Evolutionary conservation across 2,329 filamentous ascomycete genomes (phyloP).

Genomic region (Colletotrichum caudatum): DNA sequence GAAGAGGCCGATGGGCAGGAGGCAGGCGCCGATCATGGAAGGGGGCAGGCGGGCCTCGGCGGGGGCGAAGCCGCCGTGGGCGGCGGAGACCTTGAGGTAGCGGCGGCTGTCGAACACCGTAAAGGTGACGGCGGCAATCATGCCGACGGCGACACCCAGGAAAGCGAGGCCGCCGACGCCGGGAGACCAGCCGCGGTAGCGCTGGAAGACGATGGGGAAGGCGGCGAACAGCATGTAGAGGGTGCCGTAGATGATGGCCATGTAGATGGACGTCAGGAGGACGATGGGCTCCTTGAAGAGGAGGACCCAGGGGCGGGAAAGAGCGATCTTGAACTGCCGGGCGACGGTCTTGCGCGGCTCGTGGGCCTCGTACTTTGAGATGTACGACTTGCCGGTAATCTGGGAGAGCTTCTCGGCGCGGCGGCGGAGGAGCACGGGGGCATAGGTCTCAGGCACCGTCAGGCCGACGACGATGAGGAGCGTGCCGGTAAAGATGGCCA

Average conservation of each 20-base stretch:
- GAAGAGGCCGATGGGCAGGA: conserved; percentile 66
- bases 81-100: conserved; percentile 55
- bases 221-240: conserved; percentile 71
- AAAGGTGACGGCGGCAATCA: conserved; percentile 66
- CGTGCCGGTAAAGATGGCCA: conserved; percentile 67
- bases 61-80: conserved; percentile 61
- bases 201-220: conserved; percentile 75
- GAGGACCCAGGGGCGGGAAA: conserved; percentile 73
- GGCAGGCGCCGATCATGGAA: conserved; percentile 66
- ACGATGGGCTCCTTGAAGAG: conserved; percentile 80
- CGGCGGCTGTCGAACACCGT: conserved; percentile 59
- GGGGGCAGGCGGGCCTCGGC: conserved; percentile 69
- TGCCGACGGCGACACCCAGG: conserved; percentile 76
- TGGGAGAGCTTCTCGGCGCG: conserved; percentile 45
- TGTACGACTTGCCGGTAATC: conserved; percentile 44
- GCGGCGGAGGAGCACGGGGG: conserved; percentile 45
- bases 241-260: conserved; percentile 71
- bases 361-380: conserved; percentile 61
- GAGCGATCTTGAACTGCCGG: conserved; percentile 58
- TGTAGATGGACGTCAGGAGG: conserved; percentile 72
- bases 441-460: conserved; percentile 56
- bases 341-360: conserved; percentile 50
- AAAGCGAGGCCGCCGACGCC: conserved; percentile 75
- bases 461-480: conserved; percentile 54
- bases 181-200: conserved; percentile 67